These are phyloP conservation scores for Inga laurina DNA, from an alignment of 306 rosid genomes.

Conservation along the genomic window DNA sequence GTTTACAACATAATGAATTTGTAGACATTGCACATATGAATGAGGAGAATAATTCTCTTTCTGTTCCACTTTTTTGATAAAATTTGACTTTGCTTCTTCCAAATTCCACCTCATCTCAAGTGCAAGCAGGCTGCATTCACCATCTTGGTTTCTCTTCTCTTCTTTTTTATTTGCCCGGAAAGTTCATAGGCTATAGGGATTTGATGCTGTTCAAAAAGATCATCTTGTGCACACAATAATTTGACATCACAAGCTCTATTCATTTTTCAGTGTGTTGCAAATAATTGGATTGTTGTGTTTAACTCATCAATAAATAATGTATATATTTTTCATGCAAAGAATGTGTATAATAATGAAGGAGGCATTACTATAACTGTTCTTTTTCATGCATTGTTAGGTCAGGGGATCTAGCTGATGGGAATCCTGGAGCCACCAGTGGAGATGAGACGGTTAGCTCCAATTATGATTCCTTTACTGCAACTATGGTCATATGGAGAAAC, in stretches of 20 bases:
- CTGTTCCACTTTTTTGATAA: neutral
- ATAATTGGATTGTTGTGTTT: slow-evolving; percentile 13
- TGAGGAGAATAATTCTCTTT: neutral
- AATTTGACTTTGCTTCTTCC: neutral
- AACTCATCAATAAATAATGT: slow-evolving; percentile 5
- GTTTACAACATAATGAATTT: neutral
- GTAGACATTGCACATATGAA: neutral
- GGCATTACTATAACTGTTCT: slow-evolving; percentile 11
- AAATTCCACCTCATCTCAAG: neutral
- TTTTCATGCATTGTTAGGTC: slow-evolving; percentile 54
- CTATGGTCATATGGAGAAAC: slow-evolving; percentile 27
- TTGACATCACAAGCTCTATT: slow-evolving; percentile 14
- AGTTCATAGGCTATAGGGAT: neutral
- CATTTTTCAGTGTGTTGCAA: slow-evolving; percentile 21
- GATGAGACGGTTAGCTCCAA: slow-evolving; percentile 81
- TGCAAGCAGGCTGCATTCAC: neutral
- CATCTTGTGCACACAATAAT: neutral
- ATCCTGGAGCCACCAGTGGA: slow-evolving; percentile 85
- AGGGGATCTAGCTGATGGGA: slow-evolving; percentile 87
- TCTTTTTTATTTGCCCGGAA: neutral
- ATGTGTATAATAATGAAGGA: slow-evolving; percentile 18
- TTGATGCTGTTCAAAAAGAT: neutral
- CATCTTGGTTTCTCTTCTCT: neutral
- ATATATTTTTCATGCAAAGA: neutral
- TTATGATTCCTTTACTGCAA: slow-evolving; percentile 20